Percentiles rank a stretch among this genome's conserved stretches.
phyloP scores from a whole-genome alignment of 2,329 filamentous ascomycete genomes.

The Trichoderma aggressivum region DNA sequence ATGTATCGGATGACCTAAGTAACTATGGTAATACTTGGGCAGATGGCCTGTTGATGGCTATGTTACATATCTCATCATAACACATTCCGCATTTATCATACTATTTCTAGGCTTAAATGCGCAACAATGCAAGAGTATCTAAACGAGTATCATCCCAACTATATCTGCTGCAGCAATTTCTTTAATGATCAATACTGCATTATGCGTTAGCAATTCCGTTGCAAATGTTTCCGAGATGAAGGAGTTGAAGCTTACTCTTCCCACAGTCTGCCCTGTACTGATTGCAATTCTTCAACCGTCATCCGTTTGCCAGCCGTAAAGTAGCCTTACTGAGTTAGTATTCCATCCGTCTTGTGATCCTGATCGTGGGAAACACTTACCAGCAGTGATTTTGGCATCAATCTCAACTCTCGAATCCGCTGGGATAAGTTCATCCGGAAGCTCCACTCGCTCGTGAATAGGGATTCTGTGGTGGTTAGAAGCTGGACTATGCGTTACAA shows the following conservation, averaged over 20 bases:
- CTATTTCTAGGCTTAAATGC: background rate
- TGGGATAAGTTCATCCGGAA: slow-evolving; percentile 91
- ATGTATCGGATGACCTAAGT: background rate
- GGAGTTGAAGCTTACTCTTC: slow-evolving; percentile 58
- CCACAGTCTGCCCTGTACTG: slow-evolving; percentile 88
- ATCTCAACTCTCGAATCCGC: slow-evolving; percentile 97
- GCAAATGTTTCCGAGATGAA: background rate
- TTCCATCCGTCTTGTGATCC: background rate
- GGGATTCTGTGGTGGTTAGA: slow-evolving; percentile 57
- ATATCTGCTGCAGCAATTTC: background rate
- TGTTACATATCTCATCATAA: background rate
- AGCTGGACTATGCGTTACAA: background rate
- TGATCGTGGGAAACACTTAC: slow-evolving; percentile 46
- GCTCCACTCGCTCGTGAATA: slow-evolving; percentile 84
- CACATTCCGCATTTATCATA: background rate
- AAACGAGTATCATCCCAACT: background rate
- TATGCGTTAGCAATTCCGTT: slow-evolving; percentile 24
- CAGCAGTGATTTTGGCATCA: slow-evolving; percentile 95
- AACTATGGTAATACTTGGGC: background rate
- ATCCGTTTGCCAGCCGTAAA: slow-evolving; percentile 88
- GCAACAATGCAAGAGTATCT: background rate
- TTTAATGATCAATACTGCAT: slow-evolving; percentile 42
- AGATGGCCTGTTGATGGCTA: background rate
- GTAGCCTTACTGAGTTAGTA: slow-evolving; percentile 48
- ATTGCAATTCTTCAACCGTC: slow-evolving; percentile 78